These are phyloP conservation scores for Globisporangium alternatum DNA, from an alignment of 352 stramenopile genomes.

Conservation along the genomic window DNA sequence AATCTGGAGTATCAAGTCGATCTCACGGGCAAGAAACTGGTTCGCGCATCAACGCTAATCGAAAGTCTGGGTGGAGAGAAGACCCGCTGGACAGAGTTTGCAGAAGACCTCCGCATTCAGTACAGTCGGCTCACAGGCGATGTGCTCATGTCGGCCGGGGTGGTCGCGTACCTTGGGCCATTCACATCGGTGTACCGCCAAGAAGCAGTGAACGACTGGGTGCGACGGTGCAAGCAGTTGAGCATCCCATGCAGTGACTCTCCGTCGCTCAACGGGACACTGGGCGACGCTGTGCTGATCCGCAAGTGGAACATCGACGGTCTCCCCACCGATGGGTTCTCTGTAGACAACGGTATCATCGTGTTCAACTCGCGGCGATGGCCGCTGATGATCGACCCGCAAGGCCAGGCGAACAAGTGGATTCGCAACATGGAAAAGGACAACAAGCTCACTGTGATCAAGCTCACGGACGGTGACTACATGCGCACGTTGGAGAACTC, in stretches of 20 bases:
- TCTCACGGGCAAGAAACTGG: slow-evolving; percentile 92
- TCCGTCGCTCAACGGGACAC: slow-evolving; percentile 81
- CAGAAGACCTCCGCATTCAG: slow-evolving; percentile 67
- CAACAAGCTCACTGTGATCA: slow-evolving; percentile 91
- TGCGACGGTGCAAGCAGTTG: slow-evolving; percentile 68
- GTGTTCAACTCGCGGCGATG: slow-evolving; percentile 93
- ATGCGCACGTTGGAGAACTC: slow-evolving; percentile 91
- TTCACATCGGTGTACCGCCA: slow-evolving; percentile 90
- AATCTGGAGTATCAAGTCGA: slow-evolving; percentile 92
- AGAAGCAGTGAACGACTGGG: slow-evolving; percentile 78
- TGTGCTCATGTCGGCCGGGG: slow-evolving; percentile 88
- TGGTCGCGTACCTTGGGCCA: slow-evolving; percentile 92
- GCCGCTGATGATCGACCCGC: slow-evolving; percentile 95
- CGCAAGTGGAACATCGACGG: slow-evolving; percentile 95
- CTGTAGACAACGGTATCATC: slow-evolving; percentile 94
- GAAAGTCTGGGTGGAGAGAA: slow-evolving; percentile 92
- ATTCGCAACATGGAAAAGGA: slow-evolving; percentile 94
- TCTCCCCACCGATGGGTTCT: slow-evolving; percentile 92
- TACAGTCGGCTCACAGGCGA: slow-evolving; percentile 92
- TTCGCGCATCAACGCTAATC: slow-evolving; percentile 91
- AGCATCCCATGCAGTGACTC: slow-evolving; percentile 83
- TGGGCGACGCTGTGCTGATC: slow-evolving; percentile 91
- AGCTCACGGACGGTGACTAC: slow-evolving; percentile 92
- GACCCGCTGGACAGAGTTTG: slow-evolving; percentile 89
- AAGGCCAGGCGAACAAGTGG: slow-evolving; percentile 95